Evolutionary conservation across 805 yeast genomes (phyloP).

Genomic region (Hanseniaspora singularis): DNA sequence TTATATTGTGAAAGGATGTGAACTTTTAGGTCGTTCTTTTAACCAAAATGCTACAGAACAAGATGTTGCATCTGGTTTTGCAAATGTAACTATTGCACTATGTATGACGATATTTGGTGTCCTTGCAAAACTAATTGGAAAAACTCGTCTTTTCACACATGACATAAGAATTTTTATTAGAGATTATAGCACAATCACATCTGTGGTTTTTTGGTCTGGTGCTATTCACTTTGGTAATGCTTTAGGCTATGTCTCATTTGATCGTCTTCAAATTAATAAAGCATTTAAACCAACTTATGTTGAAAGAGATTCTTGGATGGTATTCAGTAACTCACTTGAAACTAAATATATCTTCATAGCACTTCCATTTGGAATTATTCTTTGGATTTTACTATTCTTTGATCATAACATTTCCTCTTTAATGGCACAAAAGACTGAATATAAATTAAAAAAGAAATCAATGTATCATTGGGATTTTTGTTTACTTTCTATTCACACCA

Average conservation of each 20-base stretch:
- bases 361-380: slow-evolving; percentile 76
- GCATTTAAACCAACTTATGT: slow-evolving; percentile 60
- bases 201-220: slow-evolving; percentile 83
- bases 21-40: slow-evolving; percentile 66
- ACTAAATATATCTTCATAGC: slow-evolving; percentile 60
- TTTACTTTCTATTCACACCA: slow-evolving; percentile 74
- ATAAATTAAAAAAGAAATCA: slow-evolving; percentile 72
- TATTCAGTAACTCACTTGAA: slow-evolving; percentile 15
- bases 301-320: slow-evolving; percentile 31
- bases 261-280: slow-evolving; percentile 53
- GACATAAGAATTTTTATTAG: slow-evolving; percentile 54
- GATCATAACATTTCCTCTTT: slow-evolving; percentile 91
- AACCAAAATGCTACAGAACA: slow-evolving; percentile 26
- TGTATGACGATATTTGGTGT: slow-evolving; percentile 69
- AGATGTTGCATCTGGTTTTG: slow-evolving; percentile 45
- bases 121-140: slow-evolving; percentile 39
- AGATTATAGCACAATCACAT: slow-evolving; percentile 76
- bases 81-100: slow-evolving; percentile 61
- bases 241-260: slow-evolving; percentile 44
- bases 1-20: slow-evolving; percentile 82
- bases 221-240: slow-evolving; percentile 85
- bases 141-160: slow-evolving; percentile 50
- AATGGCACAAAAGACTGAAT: slow-evolving; percentile 79
- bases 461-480: slow-evolving; percentile 88
- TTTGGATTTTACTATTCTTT: slow-evolving; percentile 78